Evolutionary conservation across 441 rosid species (phyloP).

Genomic region (Gossypium gossypioides): DNA sequence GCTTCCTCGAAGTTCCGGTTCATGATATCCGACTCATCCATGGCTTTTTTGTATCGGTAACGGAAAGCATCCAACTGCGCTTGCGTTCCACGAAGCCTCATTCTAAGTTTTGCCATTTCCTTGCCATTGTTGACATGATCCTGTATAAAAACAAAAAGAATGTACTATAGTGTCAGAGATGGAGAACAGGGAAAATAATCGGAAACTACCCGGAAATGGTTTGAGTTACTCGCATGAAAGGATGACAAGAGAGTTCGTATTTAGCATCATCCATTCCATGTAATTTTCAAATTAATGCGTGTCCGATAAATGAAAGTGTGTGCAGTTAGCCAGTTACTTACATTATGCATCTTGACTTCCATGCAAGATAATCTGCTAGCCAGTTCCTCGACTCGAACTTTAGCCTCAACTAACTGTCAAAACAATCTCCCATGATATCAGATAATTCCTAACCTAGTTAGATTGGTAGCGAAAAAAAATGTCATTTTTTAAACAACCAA

Average conservation of each 20-base stretch:
- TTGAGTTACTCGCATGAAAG: not conserved
- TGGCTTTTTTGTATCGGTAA: slow-evolving; percentile 36
- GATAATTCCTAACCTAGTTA: not conserved
- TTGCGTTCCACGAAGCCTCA: slow-evolving; percentile 70
- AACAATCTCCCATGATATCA: slow-evolving; percentile 6
- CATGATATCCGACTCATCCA: slow-evolving; percentile 47
- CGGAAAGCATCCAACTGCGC: slow-evolving; percentile 58
- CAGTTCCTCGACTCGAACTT: slow-evolving; percentile 32
- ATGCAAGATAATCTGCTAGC: slow-evolving; percentile 25
- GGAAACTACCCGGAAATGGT: not conserved
- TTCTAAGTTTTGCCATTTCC: slow-evolving; percentile 62
- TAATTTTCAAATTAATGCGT: not conserved
- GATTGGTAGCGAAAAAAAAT: not conserved
- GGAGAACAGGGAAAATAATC: not conserved
- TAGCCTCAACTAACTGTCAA: slow-evolving; percentile 34
- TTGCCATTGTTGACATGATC: slow-evolving; percentile 32
- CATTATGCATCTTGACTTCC: slow-evolving; percentile 37
- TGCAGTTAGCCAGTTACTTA: slow-evolving; percentile 23
- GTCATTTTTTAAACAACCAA: slow-evolving; percentile 6
- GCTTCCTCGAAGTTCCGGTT: slow-evolving; percentile 52
- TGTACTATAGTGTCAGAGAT: not conserved
- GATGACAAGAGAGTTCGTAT: not conserved
- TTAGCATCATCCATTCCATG: not conserved
- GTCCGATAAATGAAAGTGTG: not conserved
- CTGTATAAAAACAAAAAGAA: slow-evolving; percentile 28